Base-by-base conservation (phyloP, 805 yeast species). In the Starmerella khaoyaiensis region DNA sequence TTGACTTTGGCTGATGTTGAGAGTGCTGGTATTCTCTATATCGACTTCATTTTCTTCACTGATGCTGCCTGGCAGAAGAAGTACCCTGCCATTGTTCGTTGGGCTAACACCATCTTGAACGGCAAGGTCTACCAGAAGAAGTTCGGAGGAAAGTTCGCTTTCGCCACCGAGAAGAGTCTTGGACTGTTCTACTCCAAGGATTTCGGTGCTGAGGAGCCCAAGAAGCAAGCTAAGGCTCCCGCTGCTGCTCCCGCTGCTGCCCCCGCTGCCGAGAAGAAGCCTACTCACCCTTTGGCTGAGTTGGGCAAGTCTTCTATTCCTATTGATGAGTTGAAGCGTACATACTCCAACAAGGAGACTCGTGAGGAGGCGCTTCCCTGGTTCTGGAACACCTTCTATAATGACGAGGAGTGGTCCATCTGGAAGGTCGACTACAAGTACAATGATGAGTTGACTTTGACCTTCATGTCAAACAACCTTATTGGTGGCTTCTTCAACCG, bases 401-500 rank as follows among this genome's bases (percentile, higher is more conserved):
- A 87, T 68, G 75, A 90, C 49, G 70, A 74, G 49, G 97, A 87
- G 67, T 87, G 86, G 83, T 86, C 97, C 40, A 63, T 87, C 55
- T 87, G 83, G 83, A 82, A 72, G 72, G 93, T 86, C 56, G 93
- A 75, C 61, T 87, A 79, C 86, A 84, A 81, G 74, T 87, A 90
- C 73, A 86, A 90, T 66, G 97, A 87, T 55, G 98, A 87, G 72
- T 75, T 87, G 64, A 87, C 96, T 52, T 68, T 80, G 65, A 80
- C 94, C 51, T 87, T 87, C 72, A 90, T 90, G 97, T 82, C 97
- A 55, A 84, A 84, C 79, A 87, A 87, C 76, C 74, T 83, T 65
- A 70, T 90, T 59, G 97, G 96, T 61, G 97, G 97, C 59, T 87
- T 87, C 79, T 81, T 87, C 78, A 76, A 76, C 80, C 81, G 98